Evolutionary conservation across 805 yeast genomes (phyloP).

Genomic region (Debaryomyces castellii): DNA sequence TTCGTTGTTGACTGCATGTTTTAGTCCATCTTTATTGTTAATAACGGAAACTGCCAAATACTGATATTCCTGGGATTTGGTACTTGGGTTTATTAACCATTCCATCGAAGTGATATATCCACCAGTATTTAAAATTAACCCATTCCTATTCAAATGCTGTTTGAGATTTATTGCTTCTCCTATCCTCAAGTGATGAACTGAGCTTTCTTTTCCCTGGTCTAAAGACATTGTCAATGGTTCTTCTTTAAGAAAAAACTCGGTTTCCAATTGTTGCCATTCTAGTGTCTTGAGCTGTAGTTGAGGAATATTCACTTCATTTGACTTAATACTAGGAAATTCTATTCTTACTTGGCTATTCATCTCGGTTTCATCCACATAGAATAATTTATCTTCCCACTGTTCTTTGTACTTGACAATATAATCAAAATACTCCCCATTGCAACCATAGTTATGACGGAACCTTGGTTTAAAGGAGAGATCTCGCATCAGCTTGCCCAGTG

Average conservation of each 20-base stretch:
- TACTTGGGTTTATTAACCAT: constrained; percentile 44
- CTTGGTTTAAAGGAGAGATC: constrained; percentile 30
- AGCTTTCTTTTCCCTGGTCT: background rate
- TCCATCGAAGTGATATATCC: constrained; percentile 51
- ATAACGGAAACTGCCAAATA: constrained; percentile 54
- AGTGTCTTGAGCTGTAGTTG: constrained; percentile 7
- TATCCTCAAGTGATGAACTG: background rate
- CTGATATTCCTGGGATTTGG: constrained; percentile 18
- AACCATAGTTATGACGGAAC: constrained; percentile 47
- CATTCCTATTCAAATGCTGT: constrained; percentile 21
- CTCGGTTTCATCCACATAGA: constrained; percentile 37
- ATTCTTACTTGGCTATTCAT: constrained; percentile 4
- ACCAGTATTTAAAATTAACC: constrained; percentile 48
- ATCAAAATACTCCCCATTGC: constrained; percentile 42
- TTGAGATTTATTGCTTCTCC: constrained; percentile 1
- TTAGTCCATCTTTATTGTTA: constrained; percentile 23
- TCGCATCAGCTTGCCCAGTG: constrained; percentile 9
- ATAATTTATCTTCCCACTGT: constrained; percentile 49
- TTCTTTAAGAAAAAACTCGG: constrained; percentile 3
- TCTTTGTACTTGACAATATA: constrained; percentile 44
- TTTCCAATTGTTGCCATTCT: constrained; percentile 3
- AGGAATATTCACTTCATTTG: constrained; percentile 9
- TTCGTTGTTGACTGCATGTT: constrained; percentile 19
- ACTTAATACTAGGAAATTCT: background rate
- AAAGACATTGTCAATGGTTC: background rate